Conservation (phyloP, 2,329 filamentous ascomycete species). For the Sporothrix brasiliensis region DNA sequence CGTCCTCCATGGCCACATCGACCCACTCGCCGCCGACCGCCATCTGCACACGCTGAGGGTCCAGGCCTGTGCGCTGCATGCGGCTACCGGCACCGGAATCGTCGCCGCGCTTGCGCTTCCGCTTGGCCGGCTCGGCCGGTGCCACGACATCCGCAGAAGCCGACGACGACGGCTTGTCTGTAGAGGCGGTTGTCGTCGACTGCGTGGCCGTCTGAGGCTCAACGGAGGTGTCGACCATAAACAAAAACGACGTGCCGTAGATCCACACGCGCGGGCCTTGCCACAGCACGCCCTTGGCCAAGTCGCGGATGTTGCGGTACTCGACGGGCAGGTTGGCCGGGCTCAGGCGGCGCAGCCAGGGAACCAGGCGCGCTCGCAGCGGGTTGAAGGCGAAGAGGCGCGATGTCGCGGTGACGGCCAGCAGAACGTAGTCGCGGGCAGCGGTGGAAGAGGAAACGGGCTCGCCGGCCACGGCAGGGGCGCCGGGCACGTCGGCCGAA, state of each 20-base stretch:
- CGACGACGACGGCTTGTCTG: slow-evolving; percentile 36
- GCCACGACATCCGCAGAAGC: not conserved
- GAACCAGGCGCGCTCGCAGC: slow-evolving; percentile 72
- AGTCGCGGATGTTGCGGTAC: slow-evolving; percentile 74
- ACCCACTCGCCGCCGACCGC: slow-evolving; percentile 45
- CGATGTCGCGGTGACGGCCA: slow-evolving; percentile 58
- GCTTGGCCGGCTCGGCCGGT: slow-evolving; percentile 36
- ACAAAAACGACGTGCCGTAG: slow-evolving; percentile 82
- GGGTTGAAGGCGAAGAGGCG: slow-evolving; percentile 79
- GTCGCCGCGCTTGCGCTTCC: slow-evolving; percentile 59
- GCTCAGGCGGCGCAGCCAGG: slow-evolving; percentile 85
- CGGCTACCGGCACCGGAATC: slow-evolving; percentile 58
- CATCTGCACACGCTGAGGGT: slow-evolving; percentile 50
- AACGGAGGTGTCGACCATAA: slow-evolving; percentile 83
- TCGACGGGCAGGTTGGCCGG: slow-evolving; percentile 72
- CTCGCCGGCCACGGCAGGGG: slow-evolving; percentile 28
- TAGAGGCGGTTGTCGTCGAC: not conserved
- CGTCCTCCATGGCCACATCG: slow-evolving; percentile 42
- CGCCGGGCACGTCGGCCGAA: slow-evolving; percentile 52
- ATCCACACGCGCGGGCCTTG: slow-evolving; percentile 79
- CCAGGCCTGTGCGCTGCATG: slow-evolving; percentile 53
- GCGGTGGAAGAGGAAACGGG: slow-evolving; percentile 32
- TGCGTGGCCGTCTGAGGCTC: slow-evolving; percentile 48
- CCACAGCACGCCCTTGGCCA: slow-evolving; percentile 85
- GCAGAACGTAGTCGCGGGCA: slow-evolving; percentile 55